These are phyloP conservation scores for Leucosporidium creatinivorum DNA, from an alignment of 768 basidiomycete genomes.

Conservation along the genomic window DNA sequence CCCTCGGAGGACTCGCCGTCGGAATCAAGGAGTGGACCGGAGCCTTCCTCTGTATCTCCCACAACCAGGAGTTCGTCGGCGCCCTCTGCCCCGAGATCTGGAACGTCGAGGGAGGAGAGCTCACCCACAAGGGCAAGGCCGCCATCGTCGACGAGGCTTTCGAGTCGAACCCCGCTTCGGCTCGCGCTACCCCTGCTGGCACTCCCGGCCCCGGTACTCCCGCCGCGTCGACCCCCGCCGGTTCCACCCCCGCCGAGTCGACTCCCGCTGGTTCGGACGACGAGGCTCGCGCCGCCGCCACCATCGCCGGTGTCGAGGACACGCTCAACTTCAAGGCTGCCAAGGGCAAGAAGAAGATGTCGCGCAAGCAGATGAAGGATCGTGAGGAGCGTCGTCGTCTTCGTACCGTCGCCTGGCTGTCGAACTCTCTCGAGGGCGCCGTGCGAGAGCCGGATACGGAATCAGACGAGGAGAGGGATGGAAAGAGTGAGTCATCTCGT, in stretches of 20 bases:
- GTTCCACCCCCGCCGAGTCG: constrained; percentile 6
- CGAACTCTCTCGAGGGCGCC: constrained; percentile 21
- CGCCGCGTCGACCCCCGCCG: neutral
- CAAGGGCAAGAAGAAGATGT: constrained; percentile 32
- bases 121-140: constrained; percentile 81
- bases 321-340: constrained; percentile 34
- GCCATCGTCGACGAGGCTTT: constrained; percentile 79
- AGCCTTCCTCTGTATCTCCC: constrained; percentile 91
- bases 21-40: constrained; percentile 94
- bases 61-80: constrained; percentile 45
- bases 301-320: constrained; percentile 14
- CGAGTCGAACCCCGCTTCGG: constrained; percentile 40
- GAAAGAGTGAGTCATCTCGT: neutral
- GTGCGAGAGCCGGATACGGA: constrained; percentile 31
- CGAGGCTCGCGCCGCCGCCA: constrained; percentile 19
- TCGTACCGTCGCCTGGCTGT: constrained; percentile 32
- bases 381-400: constrained; percentile 33
- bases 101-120: constrained; percentile 76
- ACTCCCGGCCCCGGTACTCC: constrained; percentile 23
- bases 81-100: constrained; percentile 63
- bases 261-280: constrained; percentile 31
- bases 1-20: constrained; percentile 84
- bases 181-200: constrained; percentile 9
- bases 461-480: constrained; percentile 16
- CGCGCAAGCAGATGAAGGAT: constrained; percentile 32